phyloP scores from a whole-genome alignment of 805 yeast species.

The Wickerhamiella hasegawae region DNA sequence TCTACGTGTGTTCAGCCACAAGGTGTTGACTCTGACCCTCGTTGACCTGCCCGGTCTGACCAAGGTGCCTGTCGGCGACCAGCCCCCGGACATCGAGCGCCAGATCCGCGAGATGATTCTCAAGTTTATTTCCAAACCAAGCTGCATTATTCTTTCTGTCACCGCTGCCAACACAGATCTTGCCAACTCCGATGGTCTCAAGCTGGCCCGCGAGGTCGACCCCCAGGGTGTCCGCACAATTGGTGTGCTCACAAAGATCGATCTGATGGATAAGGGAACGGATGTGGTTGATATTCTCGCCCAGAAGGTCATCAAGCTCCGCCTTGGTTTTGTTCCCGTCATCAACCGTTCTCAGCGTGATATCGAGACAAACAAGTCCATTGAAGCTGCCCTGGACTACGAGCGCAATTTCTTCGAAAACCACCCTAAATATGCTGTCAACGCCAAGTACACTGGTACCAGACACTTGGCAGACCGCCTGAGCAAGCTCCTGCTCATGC shows the following conservation, averaged over 20 bases:
- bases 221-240: conserved; percentile 91
- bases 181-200: conserved; percentile 92
- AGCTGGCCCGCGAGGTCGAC: conserved; percentile 93
- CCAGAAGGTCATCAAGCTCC: conserved; percentile 86
- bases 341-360: conserved; percentile 96
- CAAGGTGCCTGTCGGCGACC: conserved; percentile 97
- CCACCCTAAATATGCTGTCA: conserved; percentile 78
- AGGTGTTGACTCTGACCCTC: conserved; percentile 82
- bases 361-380: conserved; percentile 74
- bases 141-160: conserved; percentile 87
- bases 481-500: conserved; percentile 77
- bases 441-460: conserved; percentile 92
- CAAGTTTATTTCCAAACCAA: conserved; percentile 88
- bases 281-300: conserved; percentile 92
- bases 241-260: conserved; percentile 93
- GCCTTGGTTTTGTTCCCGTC: conserved; percentile 94
- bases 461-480: conserved; percentile 88
- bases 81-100: conserved; percentile 90
- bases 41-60: conserved; percentile 97
- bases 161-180: conserved; percentile 94
- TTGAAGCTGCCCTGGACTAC: conserved; percentile 70
- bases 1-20: conserved; percentile 84
- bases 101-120: conserved; percentile 86
- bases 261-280: conserved; percentile 95
- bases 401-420: conserved; percentile 71